phyloP scores from a whole-genome alignment of 1,284 basidiomycete genomes.

The Naganishia cerealis region DNA sequence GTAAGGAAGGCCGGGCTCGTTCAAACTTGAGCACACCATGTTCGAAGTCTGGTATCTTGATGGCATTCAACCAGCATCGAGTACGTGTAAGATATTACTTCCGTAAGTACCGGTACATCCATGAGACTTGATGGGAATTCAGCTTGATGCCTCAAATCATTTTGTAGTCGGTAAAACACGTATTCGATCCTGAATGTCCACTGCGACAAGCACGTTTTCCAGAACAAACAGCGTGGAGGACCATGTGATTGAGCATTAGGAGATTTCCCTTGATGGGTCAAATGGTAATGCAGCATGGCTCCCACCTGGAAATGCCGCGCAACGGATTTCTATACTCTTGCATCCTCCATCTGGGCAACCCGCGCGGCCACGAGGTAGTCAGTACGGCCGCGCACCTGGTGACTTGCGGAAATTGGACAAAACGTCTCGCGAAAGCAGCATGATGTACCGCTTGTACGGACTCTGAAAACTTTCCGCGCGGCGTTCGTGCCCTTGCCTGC shows the following conservation, averaged over 20 bases:
- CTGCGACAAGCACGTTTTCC: slow-evolving; percentile 16
- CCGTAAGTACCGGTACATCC: slow-evolving; percentile 6
- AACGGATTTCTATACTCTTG: slow-evolving; percentile 4
- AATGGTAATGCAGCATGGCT: slow-evolving; percentile 5
- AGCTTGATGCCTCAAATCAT: slow-evolving; percentile 15
- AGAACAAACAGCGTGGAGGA: slow-evolving; percentile 11
- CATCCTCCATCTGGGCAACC: neutral
- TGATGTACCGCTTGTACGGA: neutral
- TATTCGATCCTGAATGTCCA: slow-evolving; percentile 24
- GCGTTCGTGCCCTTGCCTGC: neutral
- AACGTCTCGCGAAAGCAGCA: neutral
- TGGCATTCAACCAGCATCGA: neutral
- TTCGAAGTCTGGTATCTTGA: slow-evolving; percentile 22
- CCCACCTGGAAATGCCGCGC: slow-evolving; percentile 10
- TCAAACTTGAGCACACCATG: slow-evolving; percentile 21
- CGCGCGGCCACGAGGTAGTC: neutral
- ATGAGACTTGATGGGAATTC: slow-evolving; percentile 7
- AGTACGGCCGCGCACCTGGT: neutral
- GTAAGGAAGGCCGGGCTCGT: too few relatives aligned
- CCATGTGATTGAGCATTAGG: slow-evolving; percentile 20
- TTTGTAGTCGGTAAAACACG: slow-evolving; percentile 14
- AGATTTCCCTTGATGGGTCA: slow-evolving; percentile 27
- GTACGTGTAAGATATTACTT: slow-evolving; percentile 6
- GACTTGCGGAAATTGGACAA: neutral
- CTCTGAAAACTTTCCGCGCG: neutral